Conservation (phyloP, 169 alveolate species). For the Plasmodium vinckei region DNA sequence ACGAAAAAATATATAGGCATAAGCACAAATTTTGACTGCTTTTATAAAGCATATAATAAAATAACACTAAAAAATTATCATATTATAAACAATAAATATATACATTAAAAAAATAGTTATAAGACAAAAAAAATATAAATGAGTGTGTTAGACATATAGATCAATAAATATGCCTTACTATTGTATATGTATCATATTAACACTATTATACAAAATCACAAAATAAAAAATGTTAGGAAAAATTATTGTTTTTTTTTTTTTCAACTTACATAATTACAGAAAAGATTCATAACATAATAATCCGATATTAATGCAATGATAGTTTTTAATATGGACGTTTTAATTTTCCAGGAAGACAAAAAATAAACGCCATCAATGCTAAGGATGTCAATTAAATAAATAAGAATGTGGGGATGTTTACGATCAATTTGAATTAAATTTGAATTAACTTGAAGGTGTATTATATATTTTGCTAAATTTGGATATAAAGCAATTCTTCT, state of each 20-base stretch:
- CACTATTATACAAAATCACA: no score
- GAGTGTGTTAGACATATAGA: no score
- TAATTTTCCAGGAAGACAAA: conserved; percentile 73
- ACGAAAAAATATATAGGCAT: not conserved
- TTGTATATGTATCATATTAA: no score
- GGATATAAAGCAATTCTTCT: conserved; percentile 75
- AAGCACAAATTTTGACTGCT: not conserved
- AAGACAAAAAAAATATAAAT: no score
- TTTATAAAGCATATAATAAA: no score
- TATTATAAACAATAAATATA: no score
- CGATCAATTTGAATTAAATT: conserved; percentile 21
- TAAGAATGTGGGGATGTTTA: conserved; percentile 35
- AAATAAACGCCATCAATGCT: conserved; percentile 37
- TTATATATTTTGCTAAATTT: conserved; percentile 22
- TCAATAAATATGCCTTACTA: no score
- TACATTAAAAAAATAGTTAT: no score
- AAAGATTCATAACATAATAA: conserved; percentile 61
- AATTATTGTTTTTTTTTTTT: conserved; percentile 6
- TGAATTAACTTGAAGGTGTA: conserved; percentile 44
- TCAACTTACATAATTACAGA: conserved; percentile 73
- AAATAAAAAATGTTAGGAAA: no score
- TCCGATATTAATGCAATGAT: conserved; percentile 59
- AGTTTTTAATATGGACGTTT: conserved; percentile 56
- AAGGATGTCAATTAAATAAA: conserved; percentile 49
- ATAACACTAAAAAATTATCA: no score